Conservation (phyloP, 495 filamentous ascomycete genomes). For the Lindgomyces ingoldianus region DNA sequence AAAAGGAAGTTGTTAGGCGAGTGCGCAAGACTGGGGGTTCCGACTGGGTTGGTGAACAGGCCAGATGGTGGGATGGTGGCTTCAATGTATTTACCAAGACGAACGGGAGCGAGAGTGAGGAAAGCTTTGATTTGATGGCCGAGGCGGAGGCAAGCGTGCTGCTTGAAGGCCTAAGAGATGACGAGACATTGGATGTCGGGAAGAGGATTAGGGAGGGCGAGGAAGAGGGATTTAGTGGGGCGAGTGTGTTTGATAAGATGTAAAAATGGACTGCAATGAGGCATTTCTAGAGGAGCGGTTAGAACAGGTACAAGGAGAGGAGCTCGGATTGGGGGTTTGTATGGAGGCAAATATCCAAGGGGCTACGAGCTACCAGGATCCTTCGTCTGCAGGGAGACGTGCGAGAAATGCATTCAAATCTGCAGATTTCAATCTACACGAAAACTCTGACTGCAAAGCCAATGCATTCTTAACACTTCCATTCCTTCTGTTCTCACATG, state of each 20-base stretch:
- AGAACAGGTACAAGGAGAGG: not conserved
- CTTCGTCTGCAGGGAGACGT: no score
- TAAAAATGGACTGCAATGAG: constrained; percentile 9
- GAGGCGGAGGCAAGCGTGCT: constrained; percentile 45
- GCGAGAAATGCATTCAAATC: no score
- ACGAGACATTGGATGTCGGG: constrained; percentile 19
- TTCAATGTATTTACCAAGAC: constrained; percentile 34
- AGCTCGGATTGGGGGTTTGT: not conserved
- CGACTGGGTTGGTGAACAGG: constrained; percentile 56
- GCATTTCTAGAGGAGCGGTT: no score
- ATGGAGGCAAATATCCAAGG: no score
- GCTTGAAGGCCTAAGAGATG: constrained; percentile 34
- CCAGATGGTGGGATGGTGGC: constrained; percentile 28
- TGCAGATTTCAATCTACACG: no score
- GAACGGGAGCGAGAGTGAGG: constrained; percentile 55
- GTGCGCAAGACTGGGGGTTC: constrained; percentile 48
- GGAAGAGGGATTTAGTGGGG: constrained; percentile 21
- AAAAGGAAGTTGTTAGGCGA: constrained; percentile 32
- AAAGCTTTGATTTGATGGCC: constrained; percentile 63
- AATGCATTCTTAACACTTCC: no score
- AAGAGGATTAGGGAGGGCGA: constrained; percentile 23
- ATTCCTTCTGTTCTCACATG: no score
- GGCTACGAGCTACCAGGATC: no score
- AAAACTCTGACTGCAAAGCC: no score
- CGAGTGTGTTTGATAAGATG: constrained; percentile 44